Conservation (phyloP, 495 filamentous ascomycete genomes). For the Hypoxylon lienhwacheense region DNA sequence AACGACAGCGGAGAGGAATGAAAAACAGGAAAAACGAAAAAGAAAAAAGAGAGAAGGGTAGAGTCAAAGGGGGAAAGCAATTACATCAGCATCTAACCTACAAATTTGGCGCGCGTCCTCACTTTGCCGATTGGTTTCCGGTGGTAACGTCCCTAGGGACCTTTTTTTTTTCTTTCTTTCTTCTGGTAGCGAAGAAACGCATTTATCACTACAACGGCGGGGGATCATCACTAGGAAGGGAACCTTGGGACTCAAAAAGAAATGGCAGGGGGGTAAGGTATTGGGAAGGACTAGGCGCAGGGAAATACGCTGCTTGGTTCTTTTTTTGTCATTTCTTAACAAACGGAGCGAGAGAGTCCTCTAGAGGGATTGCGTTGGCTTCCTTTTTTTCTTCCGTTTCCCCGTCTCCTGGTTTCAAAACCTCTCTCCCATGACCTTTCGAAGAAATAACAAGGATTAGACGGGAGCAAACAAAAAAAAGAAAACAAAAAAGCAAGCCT, state of each 20-base stretch:
- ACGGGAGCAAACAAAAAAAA: slow-evolving; percentile 16
- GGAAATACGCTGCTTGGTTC: slow-evolving; percentile 22
- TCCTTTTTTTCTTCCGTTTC: slow-evolving; percentile 26
- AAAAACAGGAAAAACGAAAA: slow-evolving; percentile 17
- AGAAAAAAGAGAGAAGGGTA: slow-evolving; percentile 4
- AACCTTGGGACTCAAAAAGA: slow-evolving; percentile 24
- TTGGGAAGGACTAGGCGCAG: slow-evolving; percentile 29
- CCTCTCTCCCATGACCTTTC: slow-evolving; percentile 33
- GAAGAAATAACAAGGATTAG: slow-evolving; percentile 29
- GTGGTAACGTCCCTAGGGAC: slow-evolving; percentile 17
- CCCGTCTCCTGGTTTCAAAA: slow-evolving; percentile 24
- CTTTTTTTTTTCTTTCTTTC: slow-evolving; percentile 23
- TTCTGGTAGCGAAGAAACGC: slow-evolving; percentile 24
- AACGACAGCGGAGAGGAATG: no score
- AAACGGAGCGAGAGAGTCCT: slow-evolving; percentile 2
- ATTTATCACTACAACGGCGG: slow-evolving; percentile 26
- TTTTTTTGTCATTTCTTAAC: slow-evolving; percentile 13
- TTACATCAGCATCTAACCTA: slow-evolving; percentile 35
- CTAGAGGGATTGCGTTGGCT: slow-evolving; percentile 12
- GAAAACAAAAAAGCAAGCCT: slow-evolving; percentile 38
- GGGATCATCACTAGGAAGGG: slow-evolving; percentile 32
- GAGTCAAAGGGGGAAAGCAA: slow-evolving; percentile 14
- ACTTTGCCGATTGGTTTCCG: slow-evolving; percentile 26
- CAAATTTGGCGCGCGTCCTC: slow-evolving; percentile 25
- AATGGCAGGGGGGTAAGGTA: slow-evolving; percentile 24